These are phyloP conservation scores for Colletotrichum kahawae DNA, from an alignment of 2,329 filamentous ascomycete genomes.

Conservation along the genomic window DNA sequence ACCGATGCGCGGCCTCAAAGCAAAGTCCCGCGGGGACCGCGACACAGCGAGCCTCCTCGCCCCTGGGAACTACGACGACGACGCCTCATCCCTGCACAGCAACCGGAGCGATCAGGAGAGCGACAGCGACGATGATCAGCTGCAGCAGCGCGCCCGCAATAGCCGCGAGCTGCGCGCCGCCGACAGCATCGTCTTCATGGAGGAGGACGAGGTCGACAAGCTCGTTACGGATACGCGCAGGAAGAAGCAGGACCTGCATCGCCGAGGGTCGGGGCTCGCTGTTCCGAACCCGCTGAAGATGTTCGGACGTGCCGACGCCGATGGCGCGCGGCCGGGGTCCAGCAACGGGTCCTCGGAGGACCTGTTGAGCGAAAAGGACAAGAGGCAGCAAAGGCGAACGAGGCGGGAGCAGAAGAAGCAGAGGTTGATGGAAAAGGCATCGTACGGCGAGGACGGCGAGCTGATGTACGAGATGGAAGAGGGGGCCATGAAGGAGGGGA, in stretches of 20 bases:
- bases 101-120: conserved; percentile 75
- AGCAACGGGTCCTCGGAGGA: conserved; percentile 54
- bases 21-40: conserved; percentile 17
- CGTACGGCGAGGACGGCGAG: conserved; percentile 71
- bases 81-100: conserved; percentile 69
- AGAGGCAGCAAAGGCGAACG: conserved; percentile 51
- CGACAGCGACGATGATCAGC: conserved; percentile 77
- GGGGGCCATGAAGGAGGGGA: conserved; percentile 72
- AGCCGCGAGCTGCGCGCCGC: conserved; percentile 73
- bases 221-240: conserved; percentile 59
- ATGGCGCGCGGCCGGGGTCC: conserved; percentile 25
- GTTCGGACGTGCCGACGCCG: conserved; percentile 41
- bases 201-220: conserved; percentile 74
- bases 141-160: conserved; percentile 68
- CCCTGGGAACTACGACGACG: conserved; percentile 69
- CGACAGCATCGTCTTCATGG: conserved; percentile 73
- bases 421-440: conserved; percentile 56
- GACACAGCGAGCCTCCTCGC: conserved; percentile 61
- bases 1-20: conserved; percentile 14
- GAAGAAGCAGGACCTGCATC: conserved; percentile 53
- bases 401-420: conserved; percentile 60
- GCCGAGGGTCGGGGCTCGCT: conserved; percentile 53
- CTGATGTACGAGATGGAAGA: conserved; percentile 93
- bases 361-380: conserved; percentile 55
- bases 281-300: conserved; percentile 56